Evolutionary conservation across 768 basidiomycete genomes (phyloP).

Genomic region (Chiua virens): DNA sequence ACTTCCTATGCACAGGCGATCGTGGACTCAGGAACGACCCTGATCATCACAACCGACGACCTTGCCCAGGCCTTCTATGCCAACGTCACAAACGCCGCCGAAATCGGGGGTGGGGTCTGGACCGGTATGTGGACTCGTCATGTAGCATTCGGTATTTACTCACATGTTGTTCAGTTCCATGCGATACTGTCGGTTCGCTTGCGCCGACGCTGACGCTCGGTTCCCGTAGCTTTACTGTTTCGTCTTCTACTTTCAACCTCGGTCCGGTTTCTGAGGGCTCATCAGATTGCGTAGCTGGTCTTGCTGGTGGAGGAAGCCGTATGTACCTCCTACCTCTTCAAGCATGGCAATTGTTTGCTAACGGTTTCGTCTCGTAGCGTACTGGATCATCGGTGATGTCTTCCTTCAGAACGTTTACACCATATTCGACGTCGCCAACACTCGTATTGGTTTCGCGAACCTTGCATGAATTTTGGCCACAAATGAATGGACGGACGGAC

Average conservation of each 20-base stretch:
- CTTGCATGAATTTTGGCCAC: conserved; percentile 14
- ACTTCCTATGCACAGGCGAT: conserved; percentile 28
- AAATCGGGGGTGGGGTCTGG: conserved; percentile 36
- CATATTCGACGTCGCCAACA: conserved; percentile 32
- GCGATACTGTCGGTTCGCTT: conserved; percentile 24
- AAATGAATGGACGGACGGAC: background rate
- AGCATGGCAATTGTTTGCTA: background rate
- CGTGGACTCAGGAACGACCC: conserved; percentile 35
- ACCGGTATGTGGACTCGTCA: conserved; percentile 23
- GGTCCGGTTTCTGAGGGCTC: conserved; percentile 35
- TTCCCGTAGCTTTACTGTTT: conserved; percentile 38
- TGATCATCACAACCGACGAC: conserved; percentile 27
- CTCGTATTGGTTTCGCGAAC: conserved; percentile 43
- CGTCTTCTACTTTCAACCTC: conserved; percentile 41
- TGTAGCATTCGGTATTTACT: background rate
- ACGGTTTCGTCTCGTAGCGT: conserved; percentile 16
- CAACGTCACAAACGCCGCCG: conserved; percentile 27
- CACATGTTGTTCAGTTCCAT: conserved; percentile 30
- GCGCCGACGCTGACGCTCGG: conserved; percentile 39
- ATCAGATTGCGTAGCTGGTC: conserved; percentile 37
- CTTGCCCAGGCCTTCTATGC: conserved; percentile 30
- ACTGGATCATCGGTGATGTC: conserved; percentile 36
- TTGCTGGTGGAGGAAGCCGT: conserved; percentile 32
- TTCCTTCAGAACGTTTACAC: conserved; percentile 36
- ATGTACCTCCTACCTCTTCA: background rate